Evolutionary conservation across 352 stramenopile species (phyloP).

Genomic region (Phytophthora cactorum): DNA sequence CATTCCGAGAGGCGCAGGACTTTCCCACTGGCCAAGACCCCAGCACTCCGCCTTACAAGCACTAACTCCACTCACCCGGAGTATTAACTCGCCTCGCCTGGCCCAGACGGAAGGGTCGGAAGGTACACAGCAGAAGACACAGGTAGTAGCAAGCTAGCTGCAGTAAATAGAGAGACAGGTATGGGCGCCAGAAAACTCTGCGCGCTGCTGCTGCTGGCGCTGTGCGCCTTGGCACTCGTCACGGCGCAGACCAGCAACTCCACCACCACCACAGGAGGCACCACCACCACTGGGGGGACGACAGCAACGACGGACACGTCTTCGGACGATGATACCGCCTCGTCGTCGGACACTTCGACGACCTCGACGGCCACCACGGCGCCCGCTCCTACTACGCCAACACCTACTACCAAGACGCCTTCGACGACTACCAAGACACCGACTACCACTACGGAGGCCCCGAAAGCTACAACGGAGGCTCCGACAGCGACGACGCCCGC

Average conservation of each 20-base stretch:
- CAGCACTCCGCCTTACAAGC: slow-evolving; percentile 14
- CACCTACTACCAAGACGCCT: slow-evolving; percentile 23
- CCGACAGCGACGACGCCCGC: slow-evolving; percentile 21
- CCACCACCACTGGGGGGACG: slow-evolving; percentile 2
- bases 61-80: slow-evolving; percentile 30
- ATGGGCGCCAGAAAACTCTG: slow-evolving; percentile 31
- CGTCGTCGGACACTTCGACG: slow-evolving; percentile 29
- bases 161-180: slow-evolving; percentile 3
- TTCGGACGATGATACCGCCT: slow-evolving; percentile 3
- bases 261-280: slow-evolving; percentile 19
- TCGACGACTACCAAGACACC: slow-evolving; percentile 8
- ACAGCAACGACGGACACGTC: slow-evolving; percentile 2
- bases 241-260: slow-evolving; percentile 34
- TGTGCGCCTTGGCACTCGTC: slow-evolving; percentile 29
- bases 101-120: slow-evolving; percentile 1
- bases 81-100: slow-evolving; percentile 20
- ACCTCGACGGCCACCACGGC: slow-evolving; percentile 23
- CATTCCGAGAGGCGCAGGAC: slow-evolving; percentile 24
- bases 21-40: slow-evolving; percentile 26
- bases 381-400: slow-evolving; percentile 23
- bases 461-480: slow-evolving; percentile 9
- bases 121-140: slow-evolving; percentile 11
- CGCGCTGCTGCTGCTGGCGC: slow-evolving; percentile 27
- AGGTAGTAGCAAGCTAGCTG: slow-evolving; percentile 15
- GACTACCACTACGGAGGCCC: slow-evolving; percentile 9